Evolutionary conservation across 352 stramenopile species (phyloP).

Genomic region (Phytopythium cucurbitacearum): DNA sequence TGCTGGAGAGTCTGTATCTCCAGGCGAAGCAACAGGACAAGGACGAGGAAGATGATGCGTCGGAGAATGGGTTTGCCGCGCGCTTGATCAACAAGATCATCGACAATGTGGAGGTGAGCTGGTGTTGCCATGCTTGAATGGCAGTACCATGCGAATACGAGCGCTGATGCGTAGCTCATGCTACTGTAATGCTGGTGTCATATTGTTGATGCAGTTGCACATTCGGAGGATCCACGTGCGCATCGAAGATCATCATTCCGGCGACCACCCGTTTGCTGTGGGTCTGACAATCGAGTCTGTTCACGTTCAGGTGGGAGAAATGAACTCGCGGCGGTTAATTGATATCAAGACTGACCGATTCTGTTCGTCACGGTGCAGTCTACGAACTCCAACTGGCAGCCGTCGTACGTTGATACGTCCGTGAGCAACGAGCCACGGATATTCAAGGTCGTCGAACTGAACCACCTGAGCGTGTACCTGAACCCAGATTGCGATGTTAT

Average conservation of each 20-base stretch:
- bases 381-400: slow-evolving; percentile 85
- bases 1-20: slow-evolving; percentile 76
- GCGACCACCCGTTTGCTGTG: slow-evolving; percentile 78
- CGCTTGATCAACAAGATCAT: slow-evolving; percentile 87
- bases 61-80: slow-evolving; percentile 67
- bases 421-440: slow-evolving; percentile 84
- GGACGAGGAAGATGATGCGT: slow-evolving; percentile 13
- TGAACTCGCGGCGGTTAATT: not conserved
- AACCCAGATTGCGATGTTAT: slow-evolving; percentile 76
- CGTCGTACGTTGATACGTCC: slow-evolving; percentile 72
- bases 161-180: not conserved
- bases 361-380: slow-evolving; percentile 33
- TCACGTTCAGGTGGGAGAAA: slow-evolving; percentile 47
- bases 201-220: slow-evolving; percentile 45
- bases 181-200: not conserved
- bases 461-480: slow-evolving; percentile 84
- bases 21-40: slow-evolving; percentile 63
- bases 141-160: not conserved
- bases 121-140: not conserved
- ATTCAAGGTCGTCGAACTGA: slow-evolving; percentile 87
- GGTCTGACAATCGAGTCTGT: slow-evolving; percentile 83
- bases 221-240: slow-evolving; percentile 84
- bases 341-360: not conserved
- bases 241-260: slow-evolving; percentile 67
- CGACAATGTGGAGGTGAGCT: slow-evolving; percentile 76